Base-by-base conservation (phyloP, 768 basidiomycete species). In the Gloeopeniophorella convolvens region DNA sequence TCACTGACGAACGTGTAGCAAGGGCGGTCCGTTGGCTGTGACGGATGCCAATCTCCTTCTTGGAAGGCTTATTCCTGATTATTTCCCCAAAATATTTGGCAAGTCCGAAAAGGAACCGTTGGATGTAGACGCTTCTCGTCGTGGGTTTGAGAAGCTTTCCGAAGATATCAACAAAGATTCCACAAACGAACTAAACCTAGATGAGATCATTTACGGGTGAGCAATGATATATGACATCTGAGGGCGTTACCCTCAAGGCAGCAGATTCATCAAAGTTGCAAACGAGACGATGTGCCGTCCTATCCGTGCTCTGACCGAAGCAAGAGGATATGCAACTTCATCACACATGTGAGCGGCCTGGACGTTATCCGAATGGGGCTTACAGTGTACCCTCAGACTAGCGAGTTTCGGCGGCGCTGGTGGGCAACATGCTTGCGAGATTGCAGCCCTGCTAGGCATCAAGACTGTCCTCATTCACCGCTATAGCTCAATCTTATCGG, bases 241-340 rank as follows among this genome's bases (percentile, higher is more conserved):
- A 4, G 16, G 27, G 5, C 9, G 18, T 34, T 30, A 40, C 12
- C 18, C 21, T 28, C 33, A 46, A 52, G 21, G 15, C 35, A 4
- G n/a, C 42, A 90, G 92, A 4, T 96, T 93, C 66, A 85, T 97
- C 69, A 90, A 93, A 62, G 92, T 95, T 9, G 93, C 93, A 8
- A 96, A 96, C 59, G 94, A 97, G 70, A 93, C 90, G 0, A 97
- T 97, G 93, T 87, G 84, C 56, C 72, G 94, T 40, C 94, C 94
- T 7, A 95, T 97, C 49, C 82, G 94, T 3, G 82, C 90, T 2
- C 66, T 95, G 57, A 96, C 93, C 0, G 93, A 96, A 65, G 89
- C 91, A 2, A 73, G 88, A 36, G 93, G 93, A 21, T 79, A 89
- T 65, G 84, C 89, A 3, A 87, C 87, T 0, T 76, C 80, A 1